These are phyloP conservation scores for Metschnikowia corniflorae DNA, from an alignment of 805 yeast species.

Conservation along the genomic window DNA sequence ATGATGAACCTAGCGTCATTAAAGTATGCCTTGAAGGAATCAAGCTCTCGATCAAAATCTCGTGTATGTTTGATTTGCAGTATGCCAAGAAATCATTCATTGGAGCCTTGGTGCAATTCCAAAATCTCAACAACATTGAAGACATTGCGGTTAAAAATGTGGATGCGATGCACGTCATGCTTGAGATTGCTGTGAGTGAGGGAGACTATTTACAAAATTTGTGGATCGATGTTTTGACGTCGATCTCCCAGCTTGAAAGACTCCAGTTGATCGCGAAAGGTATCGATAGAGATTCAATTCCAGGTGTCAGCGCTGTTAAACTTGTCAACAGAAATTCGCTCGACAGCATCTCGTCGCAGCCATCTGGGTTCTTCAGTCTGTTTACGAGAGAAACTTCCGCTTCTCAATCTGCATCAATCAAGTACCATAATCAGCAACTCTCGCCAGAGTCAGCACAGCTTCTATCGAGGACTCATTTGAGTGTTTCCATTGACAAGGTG, in stretches of 20 bases:
- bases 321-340: conserved; percentile 45
- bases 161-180: conserved; percentile 68
- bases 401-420: conserved; percentile 64
- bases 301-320: conserved; percentile 79
- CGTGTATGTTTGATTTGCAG: conserved; percentile 78
- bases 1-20: conserved; percentile 70
- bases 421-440: conserved; percentile 68
- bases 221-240: conserved; percentile 80
- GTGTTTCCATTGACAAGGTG: conserved; percentile 79
- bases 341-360: conserved; percentile 48
- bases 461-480: conserved; percentile 63
- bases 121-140: conserved; percentile 72
- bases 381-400: conserved; percentile 51
- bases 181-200: conserved; percentile 74
- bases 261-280: conserved; percentile 86
- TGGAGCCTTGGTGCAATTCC: conserved; percentile 84
- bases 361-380: conserved; percentile 51
- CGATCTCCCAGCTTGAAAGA: conserved; percentile 89
- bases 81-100: conserved; percentile 87
- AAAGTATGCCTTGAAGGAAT: conserved; percentile 80
- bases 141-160: conserved; percentile 79
- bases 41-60: conserved; percentile 72
- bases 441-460: conserved; percentile 54
- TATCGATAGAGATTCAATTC: conserved; percentile 75
- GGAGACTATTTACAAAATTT: conserved; percentile 69